Evolutionary conservation across 257 asterid genomes (phyloP), one percentile per base, ranked within the genome.

Genomic region (Galeopsis tetrahit): DNA sequence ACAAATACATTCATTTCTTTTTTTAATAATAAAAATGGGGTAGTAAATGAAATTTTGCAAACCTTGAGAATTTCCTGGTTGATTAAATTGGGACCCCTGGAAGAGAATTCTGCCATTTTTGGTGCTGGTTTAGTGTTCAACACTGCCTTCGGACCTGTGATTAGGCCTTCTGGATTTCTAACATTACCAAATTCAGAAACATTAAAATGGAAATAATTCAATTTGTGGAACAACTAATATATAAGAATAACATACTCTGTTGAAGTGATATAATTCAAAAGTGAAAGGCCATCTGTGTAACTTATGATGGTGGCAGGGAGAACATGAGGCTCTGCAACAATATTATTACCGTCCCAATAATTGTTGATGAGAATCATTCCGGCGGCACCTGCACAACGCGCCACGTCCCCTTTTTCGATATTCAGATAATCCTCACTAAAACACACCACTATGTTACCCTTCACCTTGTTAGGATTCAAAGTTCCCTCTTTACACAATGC

Each of bases 61-160:
- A 90, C 97, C 97, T 92, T 88, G 69, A 92, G 91, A 65, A 93
- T 84, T 55, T 78, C 79, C 0, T 86, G 95, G 5, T 85, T 85
- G 6, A 88, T 6, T 0, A 0, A 0, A 74, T 82, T 87, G 0
- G 98, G 97, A 2, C 97, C 97, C 64, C 87, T 80, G 5, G 97
- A 89, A 3, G 98, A 90, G 83, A 93, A 93, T 10, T 40, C 1
- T 0, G 96, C 93, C 83, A 93, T 74, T 28, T 48, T 10, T 0
- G 98, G 97, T 75, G 96, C 81, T 2, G 93, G 96, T 70, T 76
- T 85, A 2, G 2, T 7, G 28, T 44, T 44, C 10, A 78, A 0
- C 5, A n/a, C 0, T 1, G 78, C 74, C 63, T 13, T 46, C 0
- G 96, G 84, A 4, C 86, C 40, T 0, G 77, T 78, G 9, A 93